Conservation (phyloP, 2,329 filamentous ascomycete species). For the Colletotrichum salicis region DNA sequence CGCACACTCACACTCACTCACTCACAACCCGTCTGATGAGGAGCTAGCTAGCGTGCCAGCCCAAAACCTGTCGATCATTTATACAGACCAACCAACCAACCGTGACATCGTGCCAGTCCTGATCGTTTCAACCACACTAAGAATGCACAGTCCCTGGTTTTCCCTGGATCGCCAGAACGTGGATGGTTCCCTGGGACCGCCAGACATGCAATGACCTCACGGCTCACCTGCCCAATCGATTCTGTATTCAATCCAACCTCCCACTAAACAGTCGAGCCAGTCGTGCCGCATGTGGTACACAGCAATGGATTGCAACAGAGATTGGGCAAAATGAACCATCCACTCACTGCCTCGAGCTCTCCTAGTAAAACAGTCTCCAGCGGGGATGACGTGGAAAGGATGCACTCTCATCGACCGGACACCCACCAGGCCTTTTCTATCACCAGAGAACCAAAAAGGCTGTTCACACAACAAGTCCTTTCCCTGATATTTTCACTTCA, state of each 20-base stretch:
- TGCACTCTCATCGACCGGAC: background rate
- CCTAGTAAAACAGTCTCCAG: background rate
- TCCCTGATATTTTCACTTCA: background rate
- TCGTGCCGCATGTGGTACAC: background rate
- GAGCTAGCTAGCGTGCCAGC: background rate
- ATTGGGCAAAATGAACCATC: background rate
- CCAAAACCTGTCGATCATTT: background rate
- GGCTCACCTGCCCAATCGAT: background rate
- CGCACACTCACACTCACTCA: too few species aligned
- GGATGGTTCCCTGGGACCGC: background rate
- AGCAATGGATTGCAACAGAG: background rate
- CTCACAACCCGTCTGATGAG: background rate
- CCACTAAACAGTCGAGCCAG: background rate
- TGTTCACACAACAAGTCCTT: background rate
- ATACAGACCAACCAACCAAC: background rate
- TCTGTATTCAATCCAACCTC: background rate
- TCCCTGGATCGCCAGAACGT: slow-evolving; percentile 15
- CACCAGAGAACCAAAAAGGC: background rate
- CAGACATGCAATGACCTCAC: slow-evolving; percentile 26
- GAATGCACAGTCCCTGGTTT: slow-evolving; percentile 3
- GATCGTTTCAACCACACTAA: background rate
- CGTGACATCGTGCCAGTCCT: slow-evolving; percentile 20
- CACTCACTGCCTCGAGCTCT: background rate
- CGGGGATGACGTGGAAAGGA: background rate
- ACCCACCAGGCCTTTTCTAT: background rate